Evolutionary conservation across 495 filamentous ascomycete genomes (phyloP).

Genomic region (Trichoderma virens): DNA sequence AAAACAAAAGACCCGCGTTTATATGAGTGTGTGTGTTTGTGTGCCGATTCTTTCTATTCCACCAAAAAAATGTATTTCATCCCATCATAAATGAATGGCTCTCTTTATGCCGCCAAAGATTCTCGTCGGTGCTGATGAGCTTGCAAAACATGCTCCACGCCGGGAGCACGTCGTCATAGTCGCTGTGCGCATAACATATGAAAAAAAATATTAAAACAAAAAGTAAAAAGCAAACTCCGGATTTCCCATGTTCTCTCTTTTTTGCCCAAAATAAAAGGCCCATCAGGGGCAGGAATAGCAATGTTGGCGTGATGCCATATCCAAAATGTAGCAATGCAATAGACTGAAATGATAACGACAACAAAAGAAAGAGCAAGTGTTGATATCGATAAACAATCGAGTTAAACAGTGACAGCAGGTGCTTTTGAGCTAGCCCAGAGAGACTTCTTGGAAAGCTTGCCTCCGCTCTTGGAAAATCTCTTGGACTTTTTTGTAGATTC

Average conservation of each 20-base stretch:
- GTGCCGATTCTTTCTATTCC: background rate
- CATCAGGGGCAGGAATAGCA: too few species aligned
- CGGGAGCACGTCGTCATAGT: background rate
- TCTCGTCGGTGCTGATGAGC: background rate
- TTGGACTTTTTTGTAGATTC: background rate
- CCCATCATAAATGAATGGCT: background rate
- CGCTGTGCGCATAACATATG: too few species aligned
- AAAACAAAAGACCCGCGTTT: background rate
- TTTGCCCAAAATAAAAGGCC: too few species aligned
- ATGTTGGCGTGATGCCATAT: background rate
- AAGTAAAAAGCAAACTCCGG: too few species aligned
- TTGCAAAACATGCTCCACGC: background rate
- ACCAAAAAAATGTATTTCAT: background rate
- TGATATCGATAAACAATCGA: background rate
- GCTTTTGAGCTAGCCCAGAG: slow-evolving; percentile 2
- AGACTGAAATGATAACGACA: background rate
- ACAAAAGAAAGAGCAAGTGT: background rate
- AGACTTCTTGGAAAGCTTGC: background rate
- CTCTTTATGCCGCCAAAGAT: background rate
- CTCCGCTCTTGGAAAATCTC: background rate
- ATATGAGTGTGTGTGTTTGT: background rate
- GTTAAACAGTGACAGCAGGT: background rate
- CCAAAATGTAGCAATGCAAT: background rate
- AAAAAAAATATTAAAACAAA: too few species aligned
- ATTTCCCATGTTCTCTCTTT: too few species aligned